These are phyloP conservation scores for Stramenopiles sp. DNA, from an alignment of 352 stramenopile genomes.

Conservation along the genomic window DNA sequence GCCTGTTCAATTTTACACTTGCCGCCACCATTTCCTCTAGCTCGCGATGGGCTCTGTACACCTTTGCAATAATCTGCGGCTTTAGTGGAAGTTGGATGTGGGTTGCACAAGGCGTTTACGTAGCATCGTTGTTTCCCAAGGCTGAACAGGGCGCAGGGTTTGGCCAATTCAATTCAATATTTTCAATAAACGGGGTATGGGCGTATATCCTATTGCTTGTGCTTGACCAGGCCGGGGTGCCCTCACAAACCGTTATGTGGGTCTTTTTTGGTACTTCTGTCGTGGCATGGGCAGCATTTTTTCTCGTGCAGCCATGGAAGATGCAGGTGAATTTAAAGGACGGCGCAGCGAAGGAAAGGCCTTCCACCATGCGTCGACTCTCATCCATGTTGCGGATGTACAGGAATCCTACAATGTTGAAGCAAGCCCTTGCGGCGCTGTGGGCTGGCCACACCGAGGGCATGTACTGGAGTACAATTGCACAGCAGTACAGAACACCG, in stretches of 20 bases:
- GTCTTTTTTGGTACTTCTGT: neutral
- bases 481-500: neutral
- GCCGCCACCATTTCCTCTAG: neutral
- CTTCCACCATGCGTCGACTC: too few species aligned
- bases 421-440: neutral
- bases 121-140: neutral
- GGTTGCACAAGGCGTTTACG: neutral
- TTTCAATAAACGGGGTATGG: constrained; percentile 1
- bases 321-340: neutral
- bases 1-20: neutral
- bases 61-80: neutral
- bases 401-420: neutral
- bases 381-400: neutral
- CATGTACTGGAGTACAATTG: constrained; percentile 12
- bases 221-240: neutral
- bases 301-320: neutral
- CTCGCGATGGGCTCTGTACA: neutral
- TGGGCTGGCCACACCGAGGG: constrained; percentile 5
- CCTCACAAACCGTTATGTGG: neutral
- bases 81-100: neutral
- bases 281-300: neutral
- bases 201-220: neutral
- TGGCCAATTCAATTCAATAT: neutral
- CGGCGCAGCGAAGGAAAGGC: neutral
- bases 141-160: neutral